These are phyloP conservation scores for Aureobasidium lini DNA, from an alignment of 2,329 filamentous ascomycete genomes.

Conservation along the genomic window DNA sequence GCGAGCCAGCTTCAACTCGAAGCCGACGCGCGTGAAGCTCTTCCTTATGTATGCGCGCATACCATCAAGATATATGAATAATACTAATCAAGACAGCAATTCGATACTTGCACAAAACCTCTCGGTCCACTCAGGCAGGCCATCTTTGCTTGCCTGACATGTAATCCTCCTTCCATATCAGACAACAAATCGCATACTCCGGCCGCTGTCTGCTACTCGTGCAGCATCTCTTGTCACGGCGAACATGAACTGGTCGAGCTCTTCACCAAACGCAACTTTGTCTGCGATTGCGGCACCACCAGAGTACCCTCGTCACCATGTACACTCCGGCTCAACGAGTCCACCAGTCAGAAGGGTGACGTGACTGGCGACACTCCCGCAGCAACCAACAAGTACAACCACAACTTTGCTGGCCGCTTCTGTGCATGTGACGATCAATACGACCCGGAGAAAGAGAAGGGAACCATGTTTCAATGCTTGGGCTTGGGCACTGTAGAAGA, in stretches of 20 bases:
- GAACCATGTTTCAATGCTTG: conserved; percentile 96
- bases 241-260: conserved; percentile 93
- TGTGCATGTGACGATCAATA: conserved; percentile 86
- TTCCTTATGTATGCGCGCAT: conserved; percentile 67
- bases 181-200: conserved; percentile 56
- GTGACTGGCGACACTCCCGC: conserved; percentile 70
- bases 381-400: conserved; percentile 78
- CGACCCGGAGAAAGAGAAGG: conserved; percentile 79
- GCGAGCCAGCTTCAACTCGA: conserved; percentile 84
- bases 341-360: conserved; percentile 66
- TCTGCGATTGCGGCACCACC: conserved; percentile 90
- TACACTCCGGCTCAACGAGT: conserved; percentile 62
- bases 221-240: conserved; percentile 92
- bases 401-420: conserved; percentile 90
- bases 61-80: background rate
- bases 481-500: conserved; percentile 72
- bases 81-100: conserved; percentile 54
- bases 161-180: conserved; percentile 68
- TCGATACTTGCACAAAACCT: conserved; percentile 86
- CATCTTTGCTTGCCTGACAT: conserved; percentile 89
- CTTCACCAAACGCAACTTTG: conserved; percentile 91
- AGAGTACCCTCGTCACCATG: conserved; percentile 65
- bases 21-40: conserved; percentile 85
- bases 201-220: conserved; percentile 91
- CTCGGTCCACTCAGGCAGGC: conserved; percentile 81